A percentile compares a stretch with the other conserved stretches of the same genome.
These are phyloP conservation scores for Mycena sp. DNA, from an alignment of 1,284 basidiomycete genomes.

Conservation along the genomic window DNA sequence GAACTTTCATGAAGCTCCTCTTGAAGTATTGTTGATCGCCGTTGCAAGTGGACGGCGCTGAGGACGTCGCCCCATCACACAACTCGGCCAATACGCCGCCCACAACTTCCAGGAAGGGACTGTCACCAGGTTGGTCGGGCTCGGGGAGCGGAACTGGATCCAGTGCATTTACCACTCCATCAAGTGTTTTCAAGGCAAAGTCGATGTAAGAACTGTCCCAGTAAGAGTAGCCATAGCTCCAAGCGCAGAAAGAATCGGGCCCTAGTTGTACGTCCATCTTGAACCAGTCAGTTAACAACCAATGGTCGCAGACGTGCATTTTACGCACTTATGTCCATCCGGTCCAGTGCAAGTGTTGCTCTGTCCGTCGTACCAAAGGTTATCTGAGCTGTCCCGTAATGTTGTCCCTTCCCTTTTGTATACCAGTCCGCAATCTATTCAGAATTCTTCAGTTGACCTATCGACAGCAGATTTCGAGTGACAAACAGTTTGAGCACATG, in stretches of 20 bases:
- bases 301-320: not conserved
- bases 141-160: not conserved
- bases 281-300: not conserved
- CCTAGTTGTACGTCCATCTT: slow-evolving; percentile 16
- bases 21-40: slow-evolving; percentile 16
- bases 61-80: not conserved
- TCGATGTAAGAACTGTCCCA: slow-evolving; percentile 6
- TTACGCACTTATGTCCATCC: not conserved
- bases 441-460: no score
- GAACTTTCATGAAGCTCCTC: slow-evolving; percentile 13
- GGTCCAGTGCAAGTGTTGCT: not conserved
- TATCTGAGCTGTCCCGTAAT: not conserved
- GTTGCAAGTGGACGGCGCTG: not conserved
- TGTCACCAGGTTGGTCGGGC: no score
- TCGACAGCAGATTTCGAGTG: no score
- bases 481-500: not conserved
- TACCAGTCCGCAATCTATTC: slow-evolving; percentile 8
- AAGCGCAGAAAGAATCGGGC: slow-evolving; percentile 10
- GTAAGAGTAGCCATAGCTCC: slow-evolving; percentile 9
- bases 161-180: slow-evolving; percentile 1
- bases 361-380: slow-evolving; percentile 12
- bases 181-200: slow-evolving; percentile 5
- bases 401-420: not conserved
- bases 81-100: slow-evolving; percentile 1
- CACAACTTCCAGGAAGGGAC: slow-evolving; percentile 9